These are phyloP conservation scores for Geosmithia flava DNA, from an alignment of 2,329 filamentous ascomycete species.

Conservation along the genomic window DNA sequence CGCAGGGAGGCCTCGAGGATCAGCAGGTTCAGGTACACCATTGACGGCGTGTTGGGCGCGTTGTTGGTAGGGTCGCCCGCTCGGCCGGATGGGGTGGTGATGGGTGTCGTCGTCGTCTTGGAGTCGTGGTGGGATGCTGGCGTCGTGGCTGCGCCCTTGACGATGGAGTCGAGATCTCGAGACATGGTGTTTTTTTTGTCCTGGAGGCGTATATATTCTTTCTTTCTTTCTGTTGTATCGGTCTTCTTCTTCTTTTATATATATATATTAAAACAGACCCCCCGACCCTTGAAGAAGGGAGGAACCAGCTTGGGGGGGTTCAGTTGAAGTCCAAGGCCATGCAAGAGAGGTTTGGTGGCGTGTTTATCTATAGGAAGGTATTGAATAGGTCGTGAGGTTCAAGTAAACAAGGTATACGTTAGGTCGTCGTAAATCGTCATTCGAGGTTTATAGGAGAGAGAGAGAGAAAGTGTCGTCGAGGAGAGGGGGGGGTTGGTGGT, in stretches of 20 bases:
- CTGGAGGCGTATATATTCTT: background rate
- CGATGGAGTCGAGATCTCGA: conserved; percentile 67
- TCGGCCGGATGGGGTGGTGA: conserved; percentile 15
- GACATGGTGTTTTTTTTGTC: background rate
- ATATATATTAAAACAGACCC: too few relatives aligned
- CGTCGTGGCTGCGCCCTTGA: conserved; percentile 73
- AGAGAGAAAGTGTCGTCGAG: too few relatives aligned
- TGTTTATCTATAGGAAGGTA: background rate
- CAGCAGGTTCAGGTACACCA: conserved; percentile 96
- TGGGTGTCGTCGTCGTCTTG: conserved; percentile 27
- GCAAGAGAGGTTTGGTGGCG: background rate
- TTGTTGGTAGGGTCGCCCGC: conserved; percentile 60
- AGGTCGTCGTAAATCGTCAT: background rate
- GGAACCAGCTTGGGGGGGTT: background rate
- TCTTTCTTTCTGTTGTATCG: background rate
- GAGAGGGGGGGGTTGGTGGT: too few relatives aligned
- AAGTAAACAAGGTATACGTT: too few relatives aligned
- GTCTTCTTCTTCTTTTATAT: background rate
- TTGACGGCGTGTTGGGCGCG: conserved; percentile 80
- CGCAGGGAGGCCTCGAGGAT: conserved; percentile 92
- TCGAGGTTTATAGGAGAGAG: background rate
- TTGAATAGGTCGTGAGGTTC: background rate
- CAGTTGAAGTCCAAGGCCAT: background rate
- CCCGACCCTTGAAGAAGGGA: background rate
- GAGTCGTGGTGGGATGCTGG: conserved; percentile 31